These are phyloP conservation scores for Agapanthus africanus DNA, from an alignment of 106 monocot genomes.

Conservation along the genomic window DNA sequence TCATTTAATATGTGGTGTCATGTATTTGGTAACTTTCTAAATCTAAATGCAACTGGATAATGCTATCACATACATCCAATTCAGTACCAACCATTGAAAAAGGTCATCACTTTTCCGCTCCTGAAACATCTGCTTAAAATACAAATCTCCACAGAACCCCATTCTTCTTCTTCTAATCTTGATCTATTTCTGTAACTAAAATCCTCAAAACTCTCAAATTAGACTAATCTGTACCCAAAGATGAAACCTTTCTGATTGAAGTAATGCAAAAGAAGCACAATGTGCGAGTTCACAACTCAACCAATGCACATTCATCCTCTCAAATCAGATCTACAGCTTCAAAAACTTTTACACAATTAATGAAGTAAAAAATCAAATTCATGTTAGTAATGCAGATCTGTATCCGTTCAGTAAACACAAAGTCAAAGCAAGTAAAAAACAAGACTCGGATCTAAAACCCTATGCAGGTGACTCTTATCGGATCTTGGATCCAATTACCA, in stretches of 20 bases:
- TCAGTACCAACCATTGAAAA: too few species aligned
- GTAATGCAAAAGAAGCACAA: too few species aligned
- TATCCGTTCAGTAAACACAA: background rate
- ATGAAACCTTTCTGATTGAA: too few species aligned
- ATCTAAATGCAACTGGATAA: too few species aligned
- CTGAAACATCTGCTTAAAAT: background rate
- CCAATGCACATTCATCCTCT: background rate
- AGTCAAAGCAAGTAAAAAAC: background rate
- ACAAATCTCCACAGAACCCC: background rate
- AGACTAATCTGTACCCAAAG: too few species aligned
- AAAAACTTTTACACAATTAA: background rate
- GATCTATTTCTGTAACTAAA: background rate
- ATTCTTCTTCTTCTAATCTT: too few species aligned
- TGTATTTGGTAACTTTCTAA: too few species aligned
- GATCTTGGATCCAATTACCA: constrained; percentile 31
- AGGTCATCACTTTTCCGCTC: too few species aligned
- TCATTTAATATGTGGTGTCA: too few species aligned
- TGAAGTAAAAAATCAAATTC: background rate
- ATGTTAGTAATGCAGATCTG: background rate
- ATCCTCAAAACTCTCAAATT: background rate
- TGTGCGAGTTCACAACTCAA: background rate
- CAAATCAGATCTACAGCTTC: background rate
- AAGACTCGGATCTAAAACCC: background rate
- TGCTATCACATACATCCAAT: too few species aligned
- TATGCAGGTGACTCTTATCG: background rate